Conservation (phyloP, 768 basidiomycete species). For the Amanita muscaria region DNA sequence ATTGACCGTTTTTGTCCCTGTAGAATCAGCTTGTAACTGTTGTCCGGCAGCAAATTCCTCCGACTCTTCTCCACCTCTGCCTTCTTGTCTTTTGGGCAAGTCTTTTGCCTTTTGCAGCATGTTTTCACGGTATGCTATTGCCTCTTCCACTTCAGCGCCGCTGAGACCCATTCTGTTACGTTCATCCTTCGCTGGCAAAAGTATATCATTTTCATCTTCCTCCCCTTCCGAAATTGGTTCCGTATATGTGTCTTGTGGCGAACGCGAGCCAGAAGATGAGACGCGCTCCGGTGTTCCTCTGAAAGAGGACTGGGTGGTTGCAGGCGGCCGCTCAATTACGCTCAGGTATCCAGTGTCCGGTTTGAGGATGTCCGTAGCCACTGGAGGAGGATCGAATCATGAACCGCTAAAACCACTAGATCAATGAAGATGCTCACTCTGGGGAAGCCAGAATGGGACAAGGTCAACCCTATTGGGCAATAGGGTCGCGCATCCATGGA, state of each 20-base stretch:
- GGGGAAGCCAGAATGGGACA: slow-evolving; percentile 97
- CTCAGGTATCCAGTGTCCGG: slow-evolving; percentile 72
- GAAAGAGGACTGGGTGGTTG: slow-evolving; percentile 30
- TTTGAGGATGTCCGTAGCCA: slow-evolving; percentile 95
- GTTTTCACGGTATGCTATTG: slow-evolving; percentile 78
- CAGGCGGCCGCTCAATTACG: slow-evolving; percentile 66
- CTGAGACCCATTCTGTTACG: slow-evolving; percentile 71
- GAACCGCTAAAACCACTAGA: no score
- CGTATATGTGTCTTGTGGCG: slow-evolving; percentile 49
- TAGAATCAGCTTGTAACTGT: neutral
- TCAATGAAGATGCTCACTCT: no score
- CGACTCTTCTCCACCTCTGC: slow-evolving; percentile 14
- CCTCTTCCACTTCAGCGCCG: slow-evolving; percentile 68
- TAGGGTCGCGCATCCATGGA: slow-evolving; percentile 92
- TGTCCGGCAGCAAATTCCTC: slow-evolving; percentile 17
- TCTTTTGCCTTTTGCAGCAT: slow-evolving; percentile 48
- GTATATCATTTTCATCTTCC: slow-evolving; percentile 68
- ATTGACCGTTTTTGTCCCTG: slow-evolving; percentile 16
- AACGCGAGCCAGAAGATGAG: slow-evolving; percentile 34
- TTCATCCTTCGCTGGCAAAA: slow-evolving; percentile 72
- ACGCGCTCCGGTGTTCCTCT: slow-evolving; percentile 37
- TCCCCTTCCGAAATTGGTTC: slow-evolving; percentile 97
- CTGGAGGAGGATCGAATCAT: slow-evolving; percentile 25
- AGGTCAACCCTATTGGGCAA: slow-evolving; percentile 89
- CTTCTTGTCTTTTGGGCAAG: slow-evolving; percentile 17